Percentiles rank a stretch among this genome's conserved stretches.
These are phyloP conservation scores for Lepidium sativum DNA, from an alignment of 345 rosid genomes.

Conservation along the genomic window DNA sequence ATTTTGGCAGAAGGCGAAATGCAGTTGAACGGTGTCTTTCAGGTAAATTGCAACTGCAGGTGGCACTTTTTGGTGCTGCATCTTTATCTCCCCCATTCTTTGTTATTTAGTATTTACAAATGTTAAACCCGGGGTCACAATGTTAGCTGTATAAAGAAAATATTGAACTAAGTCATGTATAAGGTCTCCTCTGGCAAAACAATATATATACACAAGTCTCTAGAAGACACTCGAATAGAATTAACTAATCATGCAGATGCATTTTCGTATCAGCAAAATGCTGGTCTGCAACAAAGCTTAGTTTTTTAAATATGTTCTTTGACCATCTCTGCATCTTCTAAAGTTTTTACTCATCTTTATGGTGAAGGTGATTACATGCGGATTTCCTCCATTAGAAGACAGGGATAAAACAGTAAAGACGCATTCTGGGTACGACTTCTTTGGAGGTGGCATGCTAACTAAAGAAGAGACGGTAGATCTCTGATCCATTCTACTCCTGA, in stretches of 20 bases:
- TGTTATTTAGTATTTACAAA: not conserved
- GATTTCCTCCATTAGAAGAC: conserved; percentile 91
- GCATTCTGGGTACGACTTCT: conserved; percentile 70
- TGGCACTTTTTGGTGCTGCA: not conserved
- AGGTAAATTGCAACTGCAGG: conserved; percentile 38
- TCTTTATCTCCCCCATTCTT: not conserved
- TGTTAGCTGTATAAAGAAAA: not conserved
- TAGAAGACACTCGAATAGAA: not conserved
- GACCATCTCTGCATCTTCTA: not conserved
- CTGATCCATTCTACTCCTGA: not conserved
- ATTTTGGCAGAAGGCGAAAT: conserved; percentile 91
- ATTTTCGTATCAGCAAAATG: not conserved
- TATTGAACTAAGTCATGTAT: not conserved
- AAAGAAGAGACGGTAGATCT: conserved; percentile 80
- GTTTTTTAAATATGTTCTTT: not conserved
- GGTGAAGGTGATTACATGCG: conserved; percentile 72
- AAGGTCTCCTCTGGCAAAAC: not conserved
- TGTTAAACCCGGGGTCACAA: not conserved
- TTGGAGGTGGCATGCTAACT: conserved; percentile 64
- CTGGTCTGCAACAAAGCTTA: not conserved
- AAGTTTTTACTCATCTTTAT: not conserved
- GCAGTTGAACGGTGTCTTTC: conserved; percentile 64
- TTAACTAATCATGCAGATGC: not conserved
- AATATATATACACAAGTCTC: not conserved
- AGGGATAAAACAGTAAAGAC: conserved; percentile 63